Base-by-base conservation (phyloP, 257 asterid genomes). In the Solanum chaucha region DNA sequence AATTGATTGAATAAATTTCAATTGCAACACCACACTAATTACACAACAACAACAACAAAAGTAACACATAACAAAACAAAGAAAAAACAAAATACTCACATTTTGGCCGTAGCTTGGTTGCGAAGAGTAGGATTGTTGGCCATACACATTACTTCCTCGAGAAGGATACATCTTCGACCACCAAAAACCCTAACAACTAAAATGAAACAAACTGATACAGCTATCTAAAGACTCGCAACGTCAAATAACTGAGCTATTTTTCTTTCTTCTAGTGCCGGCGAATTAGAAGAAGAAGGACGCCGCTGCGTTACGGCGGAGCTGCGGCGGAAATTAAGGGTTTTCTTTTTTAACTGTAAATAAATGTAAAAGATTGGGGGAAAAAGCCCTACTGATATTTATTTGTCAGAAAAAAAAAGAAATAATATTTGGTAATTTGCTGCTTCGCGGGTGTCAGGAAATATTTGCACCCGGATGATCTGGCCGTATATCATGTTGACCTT, bases 141-240 rank as follows among this genome's bases (percentile, higher is more conserved):
- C 90, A 83, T 88, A 91, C 12, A 83, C 87, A 87, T 88, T 87
- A 51, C 88, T 75, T 78, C 91, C 93, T 15, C 93, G 88, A 61
- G 91, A 87, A 64, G 91, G 91, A 78, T 75, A 75, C 85, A 77
- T 86, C 34, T 36, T 28, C 6, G 17, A 77, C 22, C 38, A 26
- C 84, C 84, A 78, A 80, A 58, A 80, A 48, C 44, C 68, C 41
- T 80, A 48, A 46, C 84, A 28, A 75, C 68, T 48, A 26, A 44
- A 78, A 24, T 40, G 64, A 78, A 78, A 78, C 36, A 71, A 78
- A 44, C 84, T 78, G 30, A 44, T 8, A 78, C 83, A 40, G 46
- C 83, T 38, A 75, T 11, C 11, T 24, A 38, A 38, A 40, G 58
- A 75, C 83, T 75, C 35, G 34, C 44, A 38, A 40, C 64, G 26